Conservation (phyloP, 495 filamentous ascomycete species). For the Hyaloscypha bicolor region DNA sequence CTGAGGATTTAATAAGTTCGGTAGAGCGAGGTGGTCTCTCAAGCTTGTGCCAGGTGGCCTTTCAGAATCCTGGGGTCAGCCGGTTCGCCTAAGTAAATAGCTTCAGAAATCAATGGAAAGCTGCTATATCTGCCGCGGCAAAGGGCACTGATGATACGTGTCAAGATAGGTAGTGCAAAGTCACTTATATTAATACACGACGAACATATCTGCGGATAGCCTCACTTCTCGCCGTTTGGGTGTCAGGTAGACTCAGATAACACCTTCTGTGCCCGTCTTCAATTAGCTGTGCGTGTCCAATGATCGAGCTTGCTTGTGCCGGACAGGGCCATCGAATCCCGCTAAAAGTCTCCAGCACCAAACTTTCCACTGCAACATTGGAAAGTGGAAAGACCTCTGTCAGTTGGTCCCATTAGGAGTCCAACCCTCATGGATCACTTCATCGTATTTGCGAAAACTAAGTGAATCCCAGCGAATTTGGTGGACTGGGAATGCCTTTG, state of each 20-base stretch:
- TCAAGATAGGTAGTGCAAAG: background rate
- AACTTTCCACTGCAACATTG: too few relatives aligned
- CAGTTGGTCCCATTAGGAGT: too few relatives aligned
- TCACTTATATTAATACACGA: background rate
- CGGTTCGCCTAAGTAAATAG: background rate
- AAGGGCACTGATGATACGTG: background rate
- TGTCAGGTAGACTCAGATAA: background rate
- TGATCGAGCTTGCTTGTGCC: background rate
- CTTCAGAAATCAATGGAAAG: background rate
- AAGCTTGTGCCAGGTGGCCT: conserved; percentile 12
- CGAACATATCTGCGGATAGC: background rate
- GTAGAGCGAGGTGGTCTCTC: conserved; percentile 11
- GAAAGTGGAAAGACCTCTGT: too few relatives aligned
- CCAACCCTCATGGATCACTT: too few relatives aligned
- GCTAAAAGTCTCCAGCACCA: too few relatives aligned
- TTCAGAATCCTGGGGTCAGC: conserved; percentile 11
- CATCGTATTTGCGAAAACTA: too few relatives aligned
- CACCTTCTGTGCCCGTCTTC: background rate
- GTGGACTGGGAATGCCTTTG: too few relatives aligned
- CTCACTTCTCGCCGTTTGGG: background rate
- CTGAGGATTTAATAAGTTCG: conserved; percentile 3
- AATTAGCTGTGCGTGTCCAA: background rate
- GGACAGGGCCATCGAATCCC: too few relatives aligned
- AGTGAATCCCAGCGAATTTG: too few relatives aligned
- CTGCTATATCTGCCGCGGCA: background rate